Conservation (phyloP, 257 asterid species). For the Salvia splendens region DNA sequence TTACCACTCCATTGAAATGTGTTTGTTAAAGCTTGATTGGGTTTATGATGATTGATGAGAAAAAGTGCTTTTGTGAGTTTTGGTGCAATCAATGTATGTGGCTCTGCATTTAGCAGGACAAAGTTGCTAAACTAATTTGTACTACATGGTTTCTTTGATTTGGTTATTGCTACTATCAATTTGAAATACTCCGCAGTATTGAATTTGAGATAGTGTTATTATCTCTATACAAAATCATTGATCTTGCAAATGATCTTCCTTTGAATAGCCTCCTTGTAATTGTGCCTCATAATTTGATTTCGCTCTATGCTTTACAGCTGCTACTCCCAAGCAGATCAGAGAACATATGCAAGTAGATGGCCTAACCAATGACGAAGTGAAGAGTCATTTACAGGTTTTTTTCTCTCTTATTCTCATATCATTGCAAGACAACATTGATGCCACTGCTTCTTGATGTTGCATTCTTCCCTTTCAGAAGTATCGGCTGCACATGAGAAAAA, state of each 20-base stretch:
- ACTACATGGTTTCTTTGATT: background rate
- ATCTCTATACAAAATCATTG: background rate
- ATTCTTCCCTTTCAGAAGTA: conserved; percentile 67
- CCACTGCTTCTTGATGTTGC: background rate
- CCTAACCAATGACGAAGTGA: conserved; percentile 93
- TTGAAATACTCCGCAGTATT: background rate
- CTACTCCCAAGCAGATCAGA: conserved; percentile 96
- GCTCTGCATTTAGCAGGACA: background rate
- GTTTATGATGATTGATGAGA: conserved; percentile 37
- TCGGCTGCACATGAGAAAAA: conserved; percentile 70
- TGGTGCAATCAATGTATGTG: background rate
- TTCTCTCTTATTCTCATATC: conserved; percentile 1
- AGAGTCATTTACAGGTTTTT: conserved; percentile 87
- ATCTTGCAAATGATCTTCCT: conserved; percentile 13
- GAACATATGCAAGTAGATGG: conserved; percentile 93
- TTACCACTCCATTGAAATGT: background rate
- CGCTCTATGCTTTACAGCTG: conserved; percentile 52
- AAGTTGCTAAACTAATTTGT: conserved; percentile 2
- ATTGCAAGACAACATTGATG: background rate
- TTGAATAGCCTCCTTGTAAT: conserved; percentile 15
- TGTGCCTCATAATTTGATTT: background rate
- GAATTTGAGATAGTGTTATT: no score
- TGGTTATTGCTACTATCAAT: background rate
- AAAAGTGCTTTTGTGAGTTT: background rate
- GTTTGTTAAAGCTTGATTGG: conserved; percentile 44